Conservation (phyloP, 139 green algal genomes). For the Cymbomonas tetramitiformis region DNA sequence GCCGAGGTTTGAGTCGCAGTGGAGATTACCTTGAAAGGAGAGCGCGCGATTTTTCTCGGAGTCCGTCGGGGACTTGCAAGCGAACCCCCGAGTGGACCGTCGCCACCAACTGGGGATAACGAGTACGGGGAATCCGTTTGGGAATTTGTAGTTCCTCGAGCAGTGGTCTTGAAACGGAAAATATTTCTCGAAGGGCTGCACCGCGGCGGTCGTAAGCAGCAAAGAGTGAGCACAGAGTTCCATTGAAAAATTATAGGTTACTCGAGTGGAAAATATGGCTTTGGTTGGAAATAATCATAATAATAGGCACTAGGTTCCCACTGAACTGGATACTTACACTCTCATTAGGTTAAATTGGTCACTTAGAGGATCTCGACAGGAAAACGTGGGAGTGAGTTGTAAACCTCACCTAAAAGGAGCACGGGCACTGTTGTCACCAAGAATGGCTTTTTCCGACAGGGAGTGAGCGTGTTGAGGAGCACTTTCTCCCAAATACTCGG, state of each 20-base stretch:
- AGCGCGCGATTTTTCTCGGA: constrained; percentile 67
- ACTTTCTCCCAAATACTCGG: constrained; percentile 3
- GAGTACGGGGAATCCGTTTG: constrained; percentile 48
- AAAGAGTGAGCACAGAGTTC: background rate
- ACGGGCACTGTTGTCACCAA: background rate
- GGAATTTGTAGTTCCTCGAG: constrained; percentile 14
- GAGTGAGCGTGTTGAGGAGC: background rate
- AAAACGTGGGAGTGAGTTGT: background rate
- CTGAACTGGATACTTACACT: too few relatives aligned
- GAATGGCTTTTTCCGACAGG: background rate
- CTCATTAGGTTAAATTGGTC: too few relatives aligned
- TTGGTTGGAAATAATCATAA: too few relatives aligned
- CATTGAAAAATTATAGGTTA: background rate
- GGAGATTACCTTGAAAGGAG: constrained; percentile 93
- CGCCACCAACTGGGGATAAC: constrained; percentile 40
- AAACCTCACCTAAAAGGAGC: background rate
- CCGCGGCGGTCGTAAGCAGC: too few relatives aligned
- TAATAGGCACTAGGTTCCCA: too few relatives aligned
- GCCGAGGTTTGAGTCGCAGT: too few relatives aligned
- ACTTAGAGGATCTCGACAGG: background rate
- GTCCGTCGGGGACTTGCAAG: constrained; percentile 24
- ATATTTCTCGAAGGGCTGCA: too few relatives aligned
- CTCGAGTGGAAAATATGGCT: background rate
- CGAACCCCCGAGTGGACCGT: constrained; percentile 20
- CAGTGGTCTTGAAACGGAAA: background rate